Percentiles rank a stretch among this genome's conserved stretches.
Conservation (phyloP, 192 early-diverging fungal species). For the Umbelopsis isabellina region DNA sequence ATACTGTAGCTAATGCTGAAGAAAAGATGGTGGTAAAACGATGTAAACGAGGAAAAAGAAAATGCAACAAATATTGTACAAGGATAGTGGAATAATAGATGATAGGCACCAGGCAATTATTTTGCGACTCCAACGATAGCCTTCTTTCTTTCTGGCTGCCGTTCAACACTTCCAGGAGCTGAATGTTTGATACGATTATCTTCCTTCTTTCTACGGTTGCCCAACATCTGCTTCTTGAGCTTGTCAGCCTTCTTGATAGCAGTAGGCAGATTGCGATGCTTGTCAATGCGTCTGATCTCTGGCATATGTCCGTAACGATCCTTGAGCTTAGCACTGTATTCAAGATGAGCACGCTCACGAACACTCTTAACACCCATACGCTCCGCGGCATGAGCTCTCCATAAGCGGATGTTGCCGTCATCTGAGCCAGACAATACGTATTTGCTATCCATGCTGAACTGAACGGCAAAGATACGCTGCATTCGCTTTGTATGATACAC, state of each 20-base stretch:
- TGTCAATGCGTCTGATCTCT: conserved; percentile 84
- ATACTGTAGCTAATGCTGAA: not conserved
- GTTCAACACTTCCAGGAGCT: conserved; percentile 54
- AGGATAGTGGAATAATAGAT: not conserved
- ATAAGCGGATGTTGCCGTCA: conserved; percentile 96
- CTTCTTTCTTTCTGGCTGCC: conserved; percentile 74
- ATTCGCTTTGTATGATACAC: conserved; percentile 98
- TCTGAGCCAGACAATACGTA: conserved; percentile 95
- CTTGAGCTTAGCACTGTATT: conserved; percentile 89
- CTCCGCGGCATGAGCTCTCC: conserved; percentile 94
- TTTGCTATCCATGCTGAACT: conserved; percentile 93
- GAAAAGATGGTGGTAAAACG: not conserved
- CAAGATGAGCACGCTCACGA: conserved; percentile 76
- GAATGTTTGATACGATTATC: conserved; percentile 90
- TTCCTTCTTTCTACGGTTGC: conserved; percentile 83
- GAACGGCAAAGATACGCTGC: conserved; percentile 94
- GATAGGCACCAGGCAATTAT: conserved; percentile 26
- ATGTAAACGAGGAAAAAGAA: too few species aligned
- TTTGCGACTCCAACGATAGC: conserved; percentile 67
- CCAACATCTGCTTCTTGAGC: conserved; percentile 81
- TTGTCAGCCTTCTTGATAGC: conserved; percentile 79
- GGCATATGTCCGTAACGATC: conserved; percentile 90
- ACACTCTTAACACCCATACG: conserved; percentile 68
- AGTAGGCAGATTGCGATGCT: conserved; percentile 87
- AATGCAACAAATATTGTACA: conserved; percentile 12